Conservation (phyloP, 306 rosid genomes). For the Geum urbanum region DNA sequence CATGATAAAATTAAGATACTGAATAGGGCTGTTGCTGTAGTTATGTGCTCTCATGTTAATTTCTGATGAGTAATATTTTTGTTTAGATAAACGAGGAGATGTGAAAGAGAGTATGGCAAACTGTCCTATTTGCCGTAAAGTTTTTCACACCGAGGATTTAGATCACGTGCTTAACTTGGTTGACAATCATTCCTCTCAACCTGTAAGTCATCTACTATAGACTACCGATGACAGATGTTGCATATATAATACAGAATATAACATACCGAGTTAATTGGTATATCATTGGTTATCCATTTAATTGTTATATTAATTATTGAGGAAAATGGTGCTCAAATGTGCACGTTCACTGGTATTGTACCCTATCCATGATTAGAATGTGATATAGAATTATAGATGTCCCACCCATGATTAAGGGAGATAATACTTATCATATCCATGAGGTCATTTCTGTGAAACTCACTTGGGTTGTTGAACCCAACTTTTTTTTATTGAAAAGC, state of each 20-base stretch:
- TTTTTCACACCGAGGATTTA: constrained; percentile 59
- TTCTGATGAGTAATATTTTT: constrained; percentile 18
- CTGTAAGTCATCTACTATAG: constrained; percentile 34
- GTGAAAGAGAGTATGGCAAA: constrained; percentile 47
- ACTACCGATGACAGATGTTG: neutral
- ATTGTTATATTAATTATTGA: neutral
- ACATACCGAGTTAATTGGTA: neutral
- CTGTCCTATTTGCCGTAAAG: constrained; percentile 83
- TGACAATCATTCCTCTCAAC: constrained; percentile 43
- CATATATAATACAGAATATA: neutral
- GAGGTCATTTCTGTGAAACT: neutral
- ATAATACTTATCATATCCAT: neutral
- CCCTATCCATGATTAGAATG: neutral
- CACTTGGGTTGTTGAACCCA: neutral
- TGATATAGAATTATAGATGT: neutral
- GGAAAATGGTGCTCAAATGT: neutral
- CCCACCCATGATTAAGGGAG: neutral
- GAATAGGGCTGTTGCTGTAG: neutral
- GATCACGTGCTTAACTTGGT: constrained; percentile 71
- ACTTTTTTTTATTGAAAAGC: neutral
- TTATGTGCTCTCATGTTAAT: neutral
- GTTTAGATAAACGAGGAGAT: constrained; percentile 29
- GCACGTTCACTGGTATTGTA: neutral
- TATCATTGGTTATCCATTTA: neutral
- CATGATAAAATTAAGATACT: neutral